These are phyloP conservation scores for Lomentospora prolificans DNA, from an alignment of 2,329 filamentous ascomycete species.

Conservation along the genomic window DNA sequence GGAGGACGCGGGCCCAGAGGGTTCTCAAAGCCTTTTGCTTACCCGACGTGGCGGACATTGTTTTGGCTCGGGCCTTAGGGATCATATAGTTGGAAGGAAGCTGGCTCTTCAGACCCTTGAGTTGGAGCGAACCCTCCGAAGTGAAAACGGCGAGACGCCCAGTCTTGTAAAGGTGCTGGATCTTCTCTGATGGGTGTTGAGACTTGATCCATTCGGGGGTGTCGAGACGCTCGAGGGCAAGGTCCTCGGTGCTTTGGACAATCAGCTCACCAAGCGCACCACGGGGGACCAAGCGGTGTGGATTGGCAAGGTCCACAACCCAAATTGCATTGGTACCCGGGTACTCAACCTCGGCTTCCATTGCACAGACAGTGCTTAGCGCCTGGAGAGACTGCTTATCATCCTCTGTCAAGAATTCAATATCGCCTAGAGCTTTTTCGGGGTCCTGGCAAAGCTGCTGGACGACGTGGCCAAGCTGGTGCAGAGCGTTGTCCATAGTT, in stretches of 20 bases:
- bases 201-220: slow-evolving; percentile 20
- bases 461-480: slow-evolving; percentile 40
- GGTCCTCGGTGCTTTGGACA: slow-evolving; percentile 21
- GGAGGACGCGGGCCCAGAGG: slow-evolving; percentile 39
- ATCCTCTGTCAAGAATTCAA: slow-evolving; percentile 23
- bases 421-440: slow-evolving; percentile 20
- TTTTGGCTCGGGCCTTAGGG: slow-evolving; percentile 16
- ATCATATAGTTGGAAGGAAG: slow-evolving; percentile 8
- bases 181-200: slow-evolving; percentile 3
- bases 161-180: slow-evolving; percentile 26
- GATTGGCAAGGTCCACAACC: slow-evolving; percentile 28
- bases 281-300: slow-evolving; percentile 24
- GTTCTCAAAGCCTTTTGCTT: slow-evolving; percentile 33
- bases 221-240: slow-evolving; percentile 16
- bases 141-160: slow-evolving; percentile 29
- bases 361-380: slow-evolving; percentile 17
- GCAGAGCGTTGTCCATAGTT: slow-evolving; percentile 42
- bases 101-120: slow-evolving; percentile 16
- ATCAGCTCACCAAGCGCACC: slow-evolving; percentile 35
- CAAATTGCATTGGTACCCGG: slow-evolving; percentile 22
- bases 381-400: slow-evolving; percentile 23
- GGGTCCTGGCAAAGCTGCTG: slow-evolving; percentile 35
- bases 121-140: slow-evolving; percentile 19
- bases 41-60: slow-evolving; percentile 27
- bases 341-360: slow-evolving; percentile 16